Percentiles rank a stretch among this genome's conserved stretches.
Evolutionary conservation across 345 rosid species (phyloP).

Genomic region (Hypericum perforatum): DNA sequence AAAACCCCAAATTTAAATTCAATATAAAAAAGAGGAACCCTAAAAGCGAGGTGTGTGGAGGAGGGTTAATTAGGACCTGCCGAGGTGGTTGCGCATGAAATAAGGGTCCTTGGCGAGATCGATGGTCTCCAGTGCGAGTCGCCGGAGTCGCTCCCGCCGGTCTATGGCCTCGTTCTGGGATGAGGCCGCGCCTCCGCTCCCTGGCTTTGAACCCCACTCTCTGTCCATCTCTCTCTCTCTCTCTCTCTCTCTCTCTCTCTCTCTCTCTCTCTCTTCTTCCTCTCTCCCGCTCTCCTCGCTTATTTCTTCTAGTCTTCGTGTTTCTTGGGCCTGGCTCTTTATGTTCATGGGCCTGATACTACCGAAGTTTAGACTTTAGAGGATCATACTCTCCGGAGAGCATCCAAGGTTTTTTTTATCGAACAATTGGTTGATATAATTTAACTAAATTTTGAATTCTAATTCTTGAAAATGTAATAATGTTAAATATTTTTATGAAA

Average conservation of each 20-base stretch:
- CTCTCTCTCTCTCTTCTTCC: neutral
- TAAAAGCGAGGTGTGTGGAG: neutral
- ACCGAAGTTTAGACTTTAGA: no score
- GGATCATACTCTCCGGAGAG: no score
- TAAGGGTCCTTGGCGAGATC: conserved; percentile 98
- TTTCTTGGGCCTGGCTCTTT: no score
- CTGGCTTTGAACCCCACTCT: conserved; percentile 98
- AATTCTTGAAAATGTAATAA: no score
- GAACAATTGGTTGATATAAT: no score
- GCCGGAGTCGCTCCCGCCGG: conserved; percentile 94
- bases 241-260: neutral
- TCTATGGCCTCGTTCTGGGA: conserved; percentile 92
- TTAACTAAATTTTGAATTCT: no score
- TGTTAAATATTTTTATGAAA: no score
- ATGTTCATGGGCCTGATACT: no score
- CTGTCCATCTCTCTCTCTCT: conserved; percentile 47
- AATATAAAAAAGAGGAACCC: neutral
- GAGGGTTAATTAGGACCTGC: conserved; percentile 47
- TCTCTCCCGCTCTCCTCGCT: no score
- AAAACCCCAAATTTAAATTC: conserved; percentile 6
- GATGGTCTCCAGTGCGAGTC: conserved; percentile 94
- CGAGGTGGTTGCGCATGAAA: conserved; percentile 98
- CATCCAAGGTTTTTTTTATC: no score
- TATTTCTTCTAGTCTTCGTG: no score
- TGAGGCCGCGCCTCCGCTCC: conserved; percentile 97